Percentiles rank a stretch among this genome's conserved stretches.
These are phyloP conservation scores for Oryza nivara DNA, from an alignment of 176 grass and related monocot species.

Conservation along the genomic window DNA sequence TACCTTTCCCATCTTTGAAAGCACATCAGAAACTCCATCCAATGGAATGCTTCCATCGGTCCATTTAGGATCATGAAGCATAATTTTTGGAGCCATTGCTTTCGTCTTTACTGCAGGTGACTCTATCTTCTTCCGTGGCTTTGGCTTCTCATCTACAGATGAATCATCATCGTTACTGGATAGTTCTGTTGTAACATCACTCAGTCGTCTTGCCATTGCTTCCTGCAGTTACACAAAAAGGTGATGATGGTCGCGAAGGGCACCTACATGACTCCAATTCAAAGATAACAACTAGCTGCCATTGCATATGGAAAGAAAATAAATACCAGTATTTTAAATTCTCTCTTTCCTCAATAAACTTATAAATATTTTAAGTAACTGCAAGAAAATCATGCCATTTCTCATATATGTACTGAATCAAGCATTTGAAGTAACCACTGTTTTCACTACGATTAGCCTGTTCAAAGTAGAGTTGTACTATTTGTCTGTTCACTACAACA, in stretches of 20 bases:
- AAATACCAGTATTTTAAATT: neutral
- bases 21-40: constrained; percentile 55
- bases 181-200: constrained; percentile 54
- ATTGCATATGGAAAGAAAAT: neutral
- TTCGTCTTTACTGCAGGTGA: constrained; percentile 51
- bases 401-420: too few relatives aligned
- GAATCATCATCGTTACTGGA: constrained; percentile 59
- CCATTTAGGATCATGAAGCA: constrained; percentile 85
- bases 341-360: neutral
- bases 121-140: constrained; percentile 57
- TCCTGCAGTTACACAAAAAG: constrained; percentile 53
- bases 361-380: neutral
- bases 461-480: too few relatives aligned
- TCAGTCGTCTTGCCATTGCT: constrained; percentile 64
- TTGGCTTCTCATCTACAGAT: constrained; percentile 60
- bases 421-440: too few relatives aligned
- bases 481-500: neutral
- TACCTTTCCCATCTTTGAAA: constrained; percentile 71
- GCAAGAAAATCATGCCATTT: neutral
- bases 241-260: too few relatives aligned
- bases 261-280: neutral
- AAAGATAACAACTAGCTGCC: neutral
- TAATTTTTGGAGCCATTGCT: constrained; percentile 29
- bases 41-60: constrained; percentile 71
- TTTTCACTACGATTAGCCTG: too few relatives aligned